Conservation (phyloP, 1,284 basidiomycete species). For the Leucoagaricus sp. region DNA sequence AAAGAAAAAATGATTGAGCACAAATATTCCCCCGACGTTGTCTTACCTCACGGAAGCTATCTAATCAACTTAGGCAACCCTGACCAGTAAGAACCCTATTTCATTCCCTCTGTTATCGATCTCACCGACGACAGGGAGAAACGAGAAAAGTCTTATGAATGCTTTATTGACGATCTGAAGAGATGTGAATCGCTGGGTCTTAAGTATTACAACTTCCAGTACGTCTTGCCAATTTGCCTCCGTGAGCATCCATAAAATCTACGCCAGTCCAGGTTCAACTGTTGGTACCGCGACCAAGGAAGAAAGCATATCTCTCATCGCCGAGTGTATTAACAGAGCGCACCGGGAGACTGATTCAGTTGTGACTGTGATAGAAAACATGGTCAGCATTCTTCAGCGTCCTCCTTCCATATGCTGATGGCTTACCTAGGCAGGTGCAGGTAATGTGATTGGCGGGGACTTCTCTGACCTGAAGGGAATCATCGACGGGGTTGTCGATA, state of each 20-base stretch:
- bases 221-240: conserved; percentile 28
- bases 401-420: background rate
- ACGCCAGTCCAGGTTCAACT: conserved; percentile 74
- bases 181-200: conserved; percentile 81
- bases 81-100: conserved; percentile 51
- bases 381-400: conserved; percentile 49
- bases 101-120: background rate
- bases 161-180: conserved; percentile 84
- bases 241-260: background rate
- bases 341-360: conserved; percentile 68
- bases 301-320: conserved; percentile 67
- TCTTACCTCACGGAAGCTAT: conserved; percentile 85
- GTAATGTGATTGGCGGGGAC: conserved; percentile 76
- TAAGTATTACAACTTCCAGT: conserved; percentile 86
- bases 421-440: conserved; percentile 65
- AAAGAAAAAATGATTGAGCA: conserved; percentile 56
- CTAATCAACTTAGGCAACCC: conserved; percentile 86
- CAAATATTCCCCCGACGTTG: conserved; percentile 57
- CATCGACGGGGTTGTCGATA: conserved; percentile 74
- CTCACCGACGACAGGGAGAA: conserved; percentile 51
- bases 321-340: conserved; percentile 74
- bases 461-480: conserved; percentile 73
- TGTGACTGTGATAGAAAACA: conserved; percentile 77
- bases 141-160: conserved; percentile 75
- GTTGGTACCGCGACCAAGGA: conserved; percentile 67